phyloP scores from a whole-genome alignment of 768 basidiomycete species.

The Kwoniella bestiolae region DNA sequence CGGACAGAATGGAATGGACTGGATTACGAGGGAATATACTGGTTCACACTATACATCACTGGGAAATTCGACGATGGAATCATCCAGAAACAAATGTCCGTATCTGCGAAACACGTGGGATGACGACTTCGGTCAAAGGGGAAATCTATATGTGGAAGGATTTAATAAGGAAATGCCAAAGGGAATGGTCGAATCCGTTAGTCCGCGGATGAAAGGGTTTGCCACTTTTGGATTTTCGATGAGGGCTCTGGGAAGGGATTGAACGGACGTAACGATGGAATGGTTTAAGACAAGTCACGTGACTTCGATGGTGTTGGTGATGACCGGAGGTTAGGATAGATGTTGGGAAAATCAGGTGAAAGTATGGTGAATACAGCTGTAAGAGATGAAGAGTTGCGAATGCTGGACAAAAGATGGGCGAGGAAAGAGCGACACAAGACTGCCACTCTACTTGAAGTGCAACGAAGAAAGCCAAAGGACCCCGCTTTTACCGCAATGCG shows the following conservation, averaged over 20 bases:
- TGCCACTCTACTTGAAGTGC: neutral
- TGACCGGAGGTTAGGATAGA: neutral
- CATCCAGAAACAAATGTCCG: conserved; percentile 18
- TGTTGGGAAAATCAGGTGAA: neutral
- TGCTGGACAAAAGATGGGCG: neutral
- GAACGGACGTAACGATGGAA: neutral
- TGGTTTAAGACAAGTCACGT: neutral
- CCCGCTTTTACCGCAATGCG: neutral
- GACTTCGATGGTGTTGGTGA: neutral
- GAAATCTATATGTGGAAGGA: neutral
- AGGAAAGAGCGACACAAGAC: neutral
- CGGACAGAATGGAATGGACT: neutral
- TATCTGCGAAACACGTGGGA: neutral
- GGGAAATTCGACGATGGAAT: conserved; percentile 24
- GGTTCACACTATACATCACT: conserved; percentile 8
- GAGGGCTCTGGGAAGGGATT: neutral
- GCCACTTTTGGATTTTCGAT: neutral
- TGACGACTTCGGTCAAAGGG: neutral
- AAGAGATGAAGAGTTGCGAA: neutral
- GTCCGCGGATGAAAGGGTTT: neutral
- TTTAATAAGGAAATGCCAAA: neutral
- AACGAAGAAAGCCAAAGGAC: neutral
- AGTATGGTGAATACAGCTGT: neutral
- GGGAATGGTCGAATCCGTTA: neutral
- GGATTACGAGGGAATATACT: conserved; percentile 19